phyloP scores from a whole-genome alignment of 1,139 yeast genomes.

The Debaryomyces sp. region DNA sequence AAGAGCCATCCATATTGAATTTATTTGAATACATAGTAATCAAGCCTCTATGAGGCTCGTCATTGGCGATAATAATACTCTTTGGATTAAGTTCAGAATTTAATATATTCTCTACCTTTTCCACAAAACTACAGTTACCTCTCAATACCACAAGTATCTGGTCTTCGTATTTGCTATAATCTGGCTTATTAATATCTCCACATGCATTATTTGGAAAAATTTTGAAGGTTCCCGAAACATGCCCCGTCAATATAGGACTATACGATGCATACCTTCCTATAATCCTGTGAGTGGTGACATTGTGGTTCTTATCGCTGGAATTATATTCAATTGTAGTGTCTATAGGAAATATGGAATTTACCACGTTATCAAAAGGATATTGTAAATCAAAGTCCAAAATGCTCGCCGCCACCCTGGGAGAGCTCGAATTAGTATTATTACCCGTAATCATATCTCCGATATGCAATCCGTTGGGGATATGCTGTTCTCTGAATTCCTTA shows the following conservation, averaged over 20 bases:
- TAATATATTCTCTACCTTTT: slow-evolving; percentile 36
- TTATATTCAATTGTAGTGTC: slow-evolving; percentile 39
- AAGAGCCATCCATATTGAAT: slow-evolving; percentile 41
- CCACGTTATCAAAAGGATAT: slow-evolving; percentile 39
- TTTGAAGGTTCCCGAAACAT: slow-evolving; percentile 26
- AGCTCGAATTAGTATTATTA: background rate
- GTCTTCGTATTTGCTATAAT: slow-evolving; percentile 19
- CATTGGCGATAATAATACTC: slow-evolving; percentile 44
- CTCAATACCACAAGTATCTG: slow-evolving; percentile 39
- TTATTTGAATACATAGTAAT: slow-evolving; percentile 48
- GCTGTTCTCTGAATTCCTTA: slow-evolving; percentile 25
- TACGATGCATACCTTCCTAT: slow-evolving; percentile 48
- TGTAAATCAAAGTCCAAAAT: slow-evolving; percentile 28
- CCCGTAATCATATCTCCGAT: slow-evolving; percentile 3
- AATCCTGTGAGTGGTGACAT: slow-evolving; percentile 24
- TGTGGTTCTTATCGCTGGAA: slow-evolving; percentile 19
- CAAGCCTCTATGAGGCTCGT: slow-evolving; percentile 41
- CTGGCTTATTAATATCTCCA: slow-evolving; percentile 15
- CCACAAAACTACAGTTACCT: slow-evolving; percentile 48
- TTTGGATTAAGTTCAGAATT: slow-evolving; percentile 32
- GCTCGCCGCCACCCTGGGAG: background rate
- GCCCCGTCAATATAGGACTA: slow-evolving; percentile 35
- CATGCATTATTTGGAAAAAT: slow-evolving; percentile 39
- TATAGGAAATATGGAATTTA: slow-evolving; percentile 47
- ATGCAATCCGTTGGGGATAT: slow-evolving; percentile 13